Base-by-base conservation (phyloP, 768 basidiomycete species). In the Kwoniella pini region DNA sequence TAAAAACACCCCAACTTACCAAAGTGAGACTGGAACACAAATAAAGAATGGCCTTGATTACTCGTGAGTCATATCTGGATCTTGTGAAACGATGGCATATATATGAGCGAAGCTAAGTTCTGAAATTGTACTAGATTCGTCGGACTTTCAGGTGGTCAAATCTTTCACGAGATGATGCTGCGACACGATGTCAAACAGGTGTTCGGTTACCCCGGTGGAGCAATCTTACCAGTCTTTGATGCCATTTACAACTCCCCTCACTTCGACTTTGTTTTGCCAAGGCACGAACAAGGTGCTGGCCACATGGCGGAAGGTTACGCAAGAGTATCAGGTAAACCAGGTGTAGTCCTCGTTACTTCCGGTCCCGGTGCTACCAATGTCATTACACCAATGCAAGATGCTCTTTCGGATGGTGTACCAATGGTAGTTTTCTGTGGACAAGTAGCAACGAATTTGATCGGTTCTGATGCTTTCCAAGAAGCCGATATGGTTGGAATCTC, bases 101-200 rank as follows among this genome's bases (percentile, higher is more conserved):
- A n/a, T n/a, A n/a, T n/a, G n/a, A n/a, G n/a, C n/a, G n/a, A n/a
- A n/a, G n/a, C n/a, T n/a, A n/a, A n/a, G n/a, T n/a, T n/a, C n/a
- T n/a, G n/a, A n/a, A n/a, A n/a, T n/a, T n/a, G n/a, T n/a, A 22
- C 5, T 70, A 87, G 89, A 7, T 98, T 99, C 74, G 84, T 98
- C 56, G 96, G 95, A 49, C 84, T 94, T 78, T 91, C 91, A 21
- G 95, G 95, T 12, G 95, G 95, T 26, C 85, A 97, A 79, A 97
- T 99, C 76, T 96, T 99, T 82, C 93, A 99, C 79, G 95, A 99
- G 81, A 98, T 99, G 95, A 95, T 99, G 91, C 87, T 94, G 63
- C 85, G 95, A 45, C 96, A 99, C 75, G 86, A 84, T 59, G 94
- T 98, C 69, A 96, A 94, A 79, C 91, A 97, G 72, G 84, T 99